Base-by-base conservation (phyloP, 352 stramenopile species). In the Phytophthora vignae region DNA sequence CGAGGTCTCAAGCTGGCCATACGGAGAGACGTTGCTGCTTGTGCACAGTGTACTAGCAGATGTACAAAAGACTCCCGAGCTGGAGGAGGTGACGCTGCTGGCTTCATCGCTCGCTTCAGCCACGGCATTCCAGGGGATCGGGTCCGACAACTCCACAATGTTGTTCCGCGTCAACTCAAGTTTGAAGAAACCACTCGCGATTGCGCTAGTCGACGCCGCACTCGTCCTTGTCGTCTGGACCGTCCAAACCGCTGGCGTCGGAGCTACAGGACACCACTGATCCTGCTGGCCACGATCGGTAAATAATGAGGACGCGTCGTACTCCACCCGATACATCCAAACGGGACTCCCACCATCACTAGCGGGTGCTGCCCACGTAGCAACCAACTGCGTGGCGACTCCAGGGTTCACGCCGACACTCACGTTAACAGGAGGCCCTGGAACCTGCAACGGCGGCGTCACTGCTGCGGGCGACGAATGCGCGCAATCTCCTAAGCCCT, bases 121-220 rank as follows among this genome's bases (percentile, higher is more conserved):
- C 27, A 97, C 91, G 3, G 97, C 94, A 75, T 99, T 85, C 82
- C 95, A 98, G 19, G 94, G 91, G 60, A 99, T 98, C 12, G 91
- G 84, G 42, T 97, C 75, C 2, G 86, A 89, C 17, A 67, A 71
- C 17, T 80, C 55, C 22, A 85, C 53, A 4, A 57, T 44, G 42
- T 87, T 88, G 36, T 77, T 66, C 0, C 84, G 77, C 17, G 73
- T 89, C 4, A 95, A 71, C 22, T 81, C 54, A 9, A 95, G 46
- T 0, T 69, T 73, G 48, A 95, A 95, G 61, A 69, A 93, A 0
- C 87, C 87, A 25, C 71, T 82, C 12, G 60, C 70, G 17, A 93
- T 91, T 1, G 73, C 55, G 1, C 74, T 60, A 9, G 74, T 70
- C 0, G 61, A 63, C 15, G 21, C 53, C 11, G 60, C 75, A 19